Evolutionary conservation across 176 grass and related monocot species (phyloP).

Genomic region (Triticum turgidum): DNA sequence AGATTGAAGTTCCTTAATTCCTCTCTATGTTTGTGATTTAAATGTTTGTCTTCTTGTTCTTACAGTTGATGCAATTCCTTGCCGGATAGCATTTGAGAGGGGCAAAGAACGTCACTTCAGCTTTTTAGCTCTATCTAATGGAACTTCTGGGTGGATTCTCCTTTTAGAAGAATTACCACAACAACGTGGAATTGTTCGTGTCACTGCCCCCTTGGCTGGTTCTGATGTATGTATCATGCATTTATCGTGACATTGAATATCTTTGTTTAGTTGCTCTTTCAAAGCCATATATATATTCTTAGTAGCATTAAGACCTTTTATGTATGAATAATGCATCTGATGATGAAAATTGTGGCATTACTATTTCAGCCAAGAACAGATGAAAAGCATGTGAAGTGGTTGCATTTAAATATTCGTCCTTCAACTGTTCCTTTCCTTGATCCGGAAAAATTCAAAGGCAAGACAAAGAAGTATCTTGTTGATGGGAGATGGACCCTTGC

Average conservation of each 20-base stretch:
- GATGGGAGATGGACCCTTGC: slow-evolving; percentile 98
- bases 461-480: slow-evolving; percentile 75
- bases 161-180: slow-evolving; percentile 88
- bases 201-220: slow-evolving; percentile 83
- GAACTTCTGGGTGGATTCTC: slow-evolving; percentile 85
- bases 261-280: slow-evolving; percentile 7
- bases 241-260: slow-evolving; percentile 17
- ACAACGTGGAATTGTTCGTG: slow-evolving; percentile 70
- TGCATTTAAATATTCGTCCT: slow-evolving; percentile 90
- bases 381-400: slow-evolving; percentile 75
- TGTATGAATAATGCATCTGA: slow-evolving; percentile 22
- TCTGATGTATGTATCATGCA: slow-evolving; percentile 74
- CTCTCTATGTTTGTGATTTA: slow-evolving; percentile 18
- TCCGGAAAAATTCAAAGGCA: slow-evolving; percentile 53
- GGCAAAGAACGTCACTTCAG: slow-evolving; percentile 91
- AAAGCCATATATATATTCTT: slow-evolving; percentile 1
- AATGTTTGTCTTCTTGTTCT: slow-evolving; percentile 24
- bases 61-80: slow-evolving; percentile 73
- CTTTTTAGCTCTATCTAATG: slow-evolving; percentile 74
- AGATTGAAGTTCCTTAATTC: slow-evolving; percentile 14
- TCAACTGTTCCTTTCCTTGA: slow-evolving; percentile 82
- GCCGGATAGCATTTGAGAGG: slow-evolving; percentile 99
- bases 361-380: slow-evolving; percentile 88
- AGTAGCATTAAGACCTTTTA: not conserved
- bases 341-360: slow-evolving; percentile 13